phyloP scores from a whole-genome alignment of 2,329 filamentous ascomycete species.

The Didymella glomerata region DNA sequence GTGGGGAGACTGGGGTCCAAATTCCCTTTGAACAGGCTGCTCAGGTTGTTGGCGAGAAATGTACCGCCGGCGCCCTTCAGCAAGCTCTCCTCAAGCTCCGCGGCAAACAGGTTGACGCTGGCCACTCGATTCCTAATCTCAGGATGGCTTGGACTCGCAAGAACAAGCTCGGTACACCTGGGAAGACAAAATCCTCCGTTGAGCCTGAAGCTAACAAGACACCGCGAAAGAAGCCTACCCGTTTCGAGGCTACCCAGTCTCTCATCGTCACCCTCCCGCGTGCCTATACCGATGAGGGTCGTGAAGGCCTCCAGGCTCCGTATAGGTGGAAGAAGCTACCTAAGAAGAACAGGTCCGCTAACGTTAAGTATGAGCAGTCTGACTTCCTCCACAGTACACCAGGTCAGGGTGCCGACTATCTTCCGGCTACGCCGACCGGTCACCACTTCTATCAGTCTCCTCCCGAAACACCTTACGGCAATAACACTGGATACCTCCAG shows the following conservation, averaged over 20 bases:
- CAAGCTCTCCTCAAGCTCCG: slow-evolving; percentile 47
- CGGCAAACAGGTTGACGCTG: slow-evolving; percentile 31
- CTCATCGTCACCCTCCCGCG: slow-evolving; percentile 18
- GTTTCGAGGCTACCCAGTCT: slow-evolving; percentile 18
- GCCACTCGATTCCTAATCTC: slow-evolving; percentile 32
- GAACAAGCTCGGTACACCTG: slow-evolving; percentile 16
- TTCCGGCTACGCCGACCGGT: neutral
- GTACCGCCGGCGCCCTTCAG: slow-evolving; percentile 42
- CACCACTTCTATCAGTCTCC: neutral
- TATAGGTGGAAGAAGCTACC: slow-evolving; percentile 16
- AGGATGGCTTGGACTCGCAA: slow-evolving; percentile 39
- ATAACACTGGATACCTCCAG: slow-evolving; percentile 6
- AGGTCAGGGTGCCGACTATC: neutral
- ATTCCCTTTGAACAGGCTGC: slow-evolving; percentile 46
- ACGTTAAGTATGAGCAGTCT: neutral
- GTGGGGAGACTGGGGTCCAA: slow-evolving; percentile 38
- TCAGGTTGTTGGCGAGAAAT: slow-evolving; percentile 31
- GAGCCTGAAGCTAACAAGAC: slow-evolving; percentile 8
- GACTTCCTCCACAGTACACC: neutral
- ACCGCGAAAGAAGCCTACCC: slow-evolving; percentile 20
- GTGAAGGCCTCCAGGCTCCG: slow-evolving; percentile 11
- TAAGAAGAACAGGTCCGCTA: slow-evolving; percentile 3
- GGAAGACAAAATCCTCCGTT: slow-evolving; percentile 16
- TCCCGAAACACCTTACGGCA: neutral
- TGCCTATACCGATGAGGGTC: slow-evolving; percentile 4